These are phyloP conservation scores for Fomes fomentarius DNA, from an alignment of 1,284 basidiomycete species.

Conservation along the genomic window DNA sequence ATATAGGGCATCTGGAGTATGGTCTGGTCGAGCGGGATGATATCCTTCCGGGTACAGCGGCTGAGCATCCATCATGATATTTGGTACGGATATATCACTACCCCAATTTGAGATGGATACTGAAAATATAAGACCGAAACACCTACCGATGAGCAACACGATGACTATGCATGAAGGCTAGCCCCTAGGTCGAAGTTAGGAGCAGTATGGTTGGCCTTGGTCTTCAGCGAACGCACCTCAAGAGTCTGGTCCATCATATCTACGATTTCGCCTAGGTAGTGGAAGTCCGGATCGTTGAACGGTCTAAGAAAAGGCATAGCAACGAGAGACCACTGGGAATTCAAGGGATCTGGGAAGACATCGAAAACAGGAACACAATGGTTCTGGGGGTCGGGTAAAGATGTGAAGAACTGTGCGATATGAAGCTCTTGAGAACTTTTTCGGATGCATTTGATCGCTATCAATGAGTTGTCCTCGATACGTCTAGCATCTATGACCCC, in stretches of 20 bases:
- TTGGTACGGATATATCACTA: constrained; percentile 23
- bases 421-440: constrained; percentile 10
- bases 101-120: too few species aligned
- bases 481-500: constrained; percentile 28
- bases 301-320: constrained; percentile 31
- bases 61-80: constrained; percentile 36
- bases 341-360: constrained; percentile 18
- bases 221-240: too few species aligned
- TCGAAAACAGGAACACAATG: constrained; percentile 26
- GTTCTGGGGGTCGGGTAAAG: constrained; percentile 4
- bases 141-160: constrained; percentile 32
- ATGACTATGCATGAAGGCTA: constrained; percentile 30
- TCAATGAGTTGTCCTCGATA: constrained; percentile 10
- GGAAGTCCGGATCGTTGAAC: constrained; percentile 26
- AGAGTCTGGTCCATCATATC: constrained; percentile 31
- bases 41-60: constrained; percentile 30
- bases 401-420: constrained; percentile 9
- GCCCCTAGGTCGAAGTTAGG: too few species aligned
- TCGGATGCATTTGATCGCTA: constrained; percentile 26
- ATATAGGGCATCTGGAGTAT: constrained; percentile 12
- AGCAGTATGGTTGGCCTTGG: too few species aligned
- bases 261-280: constrained; percentile 27
- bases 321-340: constrained; percentile 13
- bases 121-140: too few species aligned
- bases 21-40: constrained; percentile 25